These are phyloP conservation scores for Nitzschia inconspicua DNA, from an alignment of 108 stramenopile species.

Conservation along the genomic window DNA sequence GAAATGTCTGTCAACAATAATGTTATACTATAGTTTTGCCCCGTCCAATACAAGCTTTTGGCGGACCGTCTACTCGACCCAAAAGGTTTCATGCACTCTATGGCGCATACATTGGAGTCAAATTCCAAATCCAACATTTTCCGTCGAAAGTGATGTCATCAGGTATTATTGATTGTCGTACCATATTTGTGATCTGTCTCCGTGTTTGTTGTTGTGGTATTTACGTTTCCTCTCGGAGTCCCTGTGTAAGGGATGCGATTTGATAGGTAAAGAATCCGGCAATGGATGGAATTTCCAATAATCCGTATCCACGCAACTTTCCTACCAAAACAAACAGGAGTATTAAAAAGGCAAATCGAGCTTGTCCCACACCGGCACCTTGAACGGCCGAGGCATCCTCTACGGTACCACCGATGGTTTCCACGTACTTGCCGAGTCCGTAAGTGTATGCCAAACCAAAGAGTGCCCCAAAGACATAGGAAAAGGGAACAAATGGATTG, in stretches of 20 bases:
- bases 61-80: too few species aligned
- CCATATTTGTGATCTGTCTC: too few species aligned
- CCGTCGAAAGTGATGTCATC: too few species aligned
- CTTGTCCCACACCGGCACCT: constrained; percentile 80
- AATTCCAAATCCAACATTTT: too few species aligned
- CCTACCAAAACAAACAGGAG: constrained; percentile 76
- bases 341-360: constrained; percentile 84
- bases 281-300: constrained; percentile 71
- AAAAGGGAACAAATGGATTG: constrained; percentile 66
- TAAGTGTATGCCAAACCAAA: constrained; percentile 80
- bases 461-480: constrained; percentile 70
- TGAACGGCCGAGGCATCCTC: constrained; percentile 45
- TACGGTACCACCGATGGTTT: constrained; percentile 65
- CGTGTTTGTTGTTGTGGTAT: too few species aligned
- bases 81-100: too few species aligned
- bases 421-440: constrained; percentile 81
- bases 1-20: too few species aligned
- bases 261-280: constrained; percentile 88
- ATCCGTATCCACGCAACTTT: constrained; percentile 59
- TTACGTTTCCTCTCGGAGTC: constrained; percentile 59
- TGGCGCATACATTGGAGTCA: too few species aligned
- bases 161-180: too few species aligned
- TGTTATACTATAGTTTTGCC: too few species aligned
- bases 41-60: too few species aligned
- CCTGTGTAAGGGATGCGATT: constrained; percentile 68